Evolutionary conservation across 345 rosid genomes (phyloP), one percentile per base, ranked within the genome.

Genomic region (Draba incana): DNA sequence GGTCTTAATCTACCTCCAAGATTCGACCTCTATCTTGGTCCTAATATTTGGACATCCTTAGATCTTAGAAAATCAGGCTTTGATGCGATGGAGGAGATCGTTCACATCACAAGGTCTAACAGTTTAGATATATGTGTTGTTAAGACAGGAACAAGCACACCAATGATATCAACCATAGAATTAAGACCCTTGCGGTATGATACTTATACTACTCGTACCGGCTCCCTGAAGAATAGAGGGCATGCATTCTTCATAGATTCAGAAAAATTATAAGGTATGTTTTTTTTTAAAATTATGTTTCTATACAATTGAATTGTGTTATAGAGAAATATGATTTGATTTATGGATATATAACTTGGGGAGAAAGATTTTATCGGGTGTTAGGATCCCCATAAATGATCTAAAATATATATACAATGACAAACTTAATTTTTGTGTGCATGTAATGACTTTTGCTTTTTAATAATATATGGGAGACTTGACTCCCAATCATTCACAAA

Each of bases 1-100:
- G 70, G 45, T 9, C 61, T 42, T 38, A 48, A 68, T 16, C 31
- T 3, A 16, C 0, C 38, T 1, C 84, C 83, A 24, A 25, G 33
- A 20, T 84, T 82, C 1, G 85, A 83, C 39, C 37, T 86, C 1
- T 47, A 78, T 64, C 43, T 84, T 0, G 91, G 85, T 33, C 79
- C 78, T 5, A 81, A 84, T 33, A 50, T 49, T 8, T 86, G 85
- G 88, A 43, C 0, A 14, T 49, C 79, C 0, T 33, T 82, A 23
- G 64, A 27, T 31, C 13, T 82, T 0, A 7, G 9, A 16, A 42
- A 4, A 3, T 33, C 71, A 10, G 79, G 46, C 50, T 27, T 1
- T 12, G 1, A 1, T 8, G 2, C 15, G 0, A 2, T 1, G 3
- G 0, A 0, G 8, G 92, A 84, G 68, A 72, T 84, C 9, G 53